Conservation (phyloP, 1,284 basidiomycete species). For the Cryptococcus depauperatus region DNA sequence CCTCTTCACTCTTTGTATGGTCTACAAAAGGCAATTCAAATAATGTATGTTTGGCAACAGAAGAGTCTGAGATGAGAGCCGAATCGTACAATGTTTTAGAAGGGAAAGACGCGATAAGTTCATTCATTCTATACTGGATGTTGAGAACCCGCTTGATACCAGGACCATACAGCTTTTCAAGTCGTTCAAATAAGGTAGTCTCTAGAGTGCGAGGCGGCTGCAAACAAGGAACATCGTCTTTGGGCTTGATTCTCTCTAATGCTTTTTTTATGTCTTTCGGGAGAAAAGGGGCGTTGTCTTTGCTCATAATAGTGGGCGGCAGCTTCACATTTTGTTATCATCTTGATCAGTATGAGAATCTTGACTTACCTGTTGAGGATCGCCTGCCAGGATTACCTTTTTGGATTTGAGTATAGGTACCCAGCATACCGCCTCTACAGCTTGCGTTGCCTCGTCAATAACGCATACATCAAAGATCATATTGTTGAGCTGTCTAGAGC, state of each 20-base stretch:
- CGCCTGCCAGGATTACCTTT: constrained; percentile 81
- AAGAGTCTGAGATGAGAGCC: constrained; percentile 61
- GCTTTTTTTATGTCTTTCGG: constrained; percentile 4
- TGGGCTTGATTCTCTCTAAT: not conserved
- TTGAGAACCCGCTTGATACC: constrained; percentile 78
- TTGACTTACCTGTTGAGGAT: constrained; percentile 61
- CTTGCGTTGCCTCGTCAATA: constrained; percentile 95
- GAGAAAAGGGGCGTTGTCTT: constrained; percentile 17
- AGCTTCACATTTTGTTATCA: constrained; percentile 46
- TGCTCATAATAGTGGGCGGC: constrained; percentile 80
- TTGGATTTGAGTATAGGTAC: constrained; percentile 79
- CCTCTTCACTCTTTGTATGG: constrained; percentile 49
- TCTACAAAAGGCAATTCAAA: constrained; percentile 56
- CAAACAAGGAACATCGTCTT: constrained; percentile 1
- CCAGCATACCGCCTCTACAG: constrained; percentile 94
- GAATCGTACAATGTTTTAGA: constrained; percentile 71
- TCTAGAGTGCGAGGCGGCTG: constrained; percentile 66
- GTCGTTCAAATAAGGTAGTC: constrained; percentile 81
- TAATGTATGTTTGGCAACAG: constrained; percentile 65
- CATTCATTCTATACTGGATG: constrained; percentile 88
- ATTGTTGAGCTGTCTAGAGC: constrained; percentile 65
- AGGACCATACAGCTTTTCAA: constrained; percentile 77
- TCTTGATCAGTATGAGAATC: not conserved
- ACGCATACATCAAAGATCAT: constrained; percentile 81
- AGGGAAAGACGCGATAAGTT: constrained; percentile 77